A percentile compares a stretch with the other conserved stretches of the same genome.
Evolutionary conservation across 73 alveolate species (phyloP).

Genomic region (Uronychia setigera): DNA sequence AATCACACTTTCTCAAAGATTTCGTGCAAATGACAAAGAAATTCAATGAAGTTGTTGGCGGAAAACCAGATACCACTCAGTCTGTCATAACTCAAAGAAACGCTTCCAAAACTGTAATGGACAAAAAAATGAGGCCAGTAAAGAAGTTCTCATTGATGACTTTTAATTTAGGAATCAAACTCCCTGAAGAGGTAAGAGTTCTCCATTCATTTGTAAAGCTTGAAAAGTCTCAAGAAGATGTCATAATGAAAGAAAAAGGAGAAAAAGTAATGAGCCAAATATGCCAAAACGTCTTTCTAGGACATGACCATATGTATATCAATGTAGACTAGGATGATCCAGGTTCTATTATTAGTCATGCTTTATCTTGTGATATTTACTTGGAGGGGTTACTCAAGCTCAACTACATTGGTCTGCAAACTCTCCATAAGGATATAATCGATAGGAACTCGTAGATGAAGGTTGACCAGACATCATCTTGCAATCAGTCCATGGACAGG

Average conservation of each 20-base stretch:
- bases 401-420: conserved; percentile 13
- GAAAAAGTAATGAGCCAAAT: not conserved
- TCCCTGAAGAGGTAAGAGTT: not conserved
- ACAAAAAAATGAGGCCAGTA: not conserved
- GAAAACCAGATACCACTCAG: not conserved
- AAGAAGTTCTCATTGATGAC: not conserved
- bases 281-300: not conserved
- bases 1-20: not conserved
- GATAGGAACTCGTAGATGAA: no score
- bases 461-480: no score
- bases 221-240: not conserved
- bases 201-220: not conserved
- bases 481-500: no score
- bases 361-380: conserved; percentile 7
- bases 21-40: not conserved
- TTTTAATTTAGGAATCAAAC: not conserved
- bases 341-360: conserved; percentile 11
- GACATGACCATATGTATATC: conserved; percentile 2
- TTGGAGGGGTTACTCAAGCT: conserved; percentile 14
- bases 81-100: not conserved
- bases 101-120: not conserved
- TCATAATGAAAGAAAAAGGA: not conserved
- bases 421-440: not conserved
- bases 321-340: not conserved
- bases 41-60: not conserved